Evolutionary conservation across 2,329 filamentous ascomycete genomes (phyloP).

Genomic region (Lasiodiplodia citricola): DNA sequence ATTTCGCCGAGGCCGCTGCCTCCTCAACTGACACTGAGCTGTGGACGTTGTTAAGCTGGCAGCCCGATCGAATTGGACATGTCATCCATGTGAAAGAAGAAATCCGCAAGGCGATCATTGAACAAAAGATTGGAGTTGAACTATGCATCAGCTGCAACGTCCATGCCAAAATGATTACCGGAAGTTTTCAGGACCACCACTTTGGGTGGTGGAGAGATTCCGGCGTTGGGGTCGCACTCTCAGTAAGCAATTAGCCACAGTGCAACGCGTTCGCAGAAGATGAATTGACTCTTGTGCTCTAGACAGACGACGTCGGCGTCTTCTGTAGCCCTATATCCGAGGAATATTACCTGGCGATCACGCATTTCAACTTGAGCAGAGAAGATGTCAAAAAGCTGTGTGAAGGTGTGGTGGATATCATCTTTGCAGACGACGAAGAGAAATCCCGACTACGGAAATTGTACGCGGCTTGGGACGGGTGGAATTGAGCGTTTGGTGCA

Average conservation of each 20-base stretch:
- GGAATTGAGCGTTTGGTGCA: neutral
- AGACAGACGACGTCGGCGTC: slow-evolving; percentile 86
- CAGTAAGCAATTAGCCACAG: slow-evolving; percentile 60
- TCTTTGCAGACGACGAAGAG: slow-evolving; percentile 70
- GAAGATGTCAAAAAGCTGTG: slow-evolving; percentile 60
- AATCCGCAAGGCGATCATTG: slow-evolving; percentile 62
- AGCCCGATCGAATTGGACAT: slow-evolving; percentile 74
- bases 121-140: slow-evolving; percentile 68
- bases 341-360: slow-evolving; percentile 74
- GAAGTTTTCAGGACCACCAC: slow-evolving; percentile 72
- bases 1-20: slow-evolving; percentile 74
- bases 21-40: slow-evolving; percentile 67
- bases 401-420: slow-evolving; percentile 65
- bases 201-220: slow-evolving; percentile 73
- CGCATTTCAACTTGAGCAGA: slow-evolving; percentile 67
- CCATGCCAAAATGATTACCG: slow-evolving; percentile 72
- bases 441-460: slow-evolving; percentile 58
- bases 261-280: neutral
- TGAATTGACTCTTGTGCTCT: slow-evolving; percentile 28
- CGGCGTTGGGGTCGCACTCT: slow-evolving; percentile 64
- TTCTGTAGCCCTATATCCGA: slow-evolving; percentile 78
- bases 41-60: slow-evolving; percentile 66
- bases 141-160: slow-evolving; percentile 84
- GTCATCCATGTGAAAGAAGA: slow-evolving; percentile 74
- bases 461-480: slow-evolving; percentile 22